phyloP scores from a whole-genome alignment of 2,329 filamentous ascomycete genomes.

The Penicillium sp. region DNA sequence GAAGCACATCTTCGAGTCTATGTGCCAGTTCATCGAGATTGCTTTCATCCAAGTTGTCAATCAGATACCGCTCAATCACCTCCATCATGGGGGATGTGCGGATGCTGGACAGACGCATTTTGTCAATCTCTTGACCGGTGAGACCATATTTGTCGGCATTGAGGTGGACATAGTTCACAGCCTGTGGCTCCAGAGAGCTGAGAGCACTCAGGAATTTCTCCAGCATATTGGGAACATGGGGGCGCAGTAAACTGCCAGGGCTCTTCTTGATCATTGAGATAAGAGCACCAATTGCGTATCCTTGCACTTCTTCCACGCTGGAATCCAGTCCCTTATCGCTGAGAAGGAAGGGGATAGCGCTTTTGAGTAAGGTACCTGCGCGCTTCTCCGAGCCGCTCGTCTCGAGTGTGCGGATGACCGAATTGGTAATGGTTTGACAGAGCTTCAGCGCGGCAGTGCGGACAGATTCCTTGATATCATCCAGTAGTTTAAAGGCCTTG shows the following conservation, averaged over 20 bases:
- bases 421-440: slow-evolving; percentile 79
- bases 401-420: slow-evolving; percentile 81
- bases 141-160: slow-evolving; percentile 81
- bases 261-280: slow-evolving; percentile 88
- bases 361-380: slow-evolving; percentile 75
- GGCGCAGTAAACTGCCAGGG: slow-evolving; percentile 69
- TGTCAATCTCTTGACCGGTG: slow-evolving; percentile 86
- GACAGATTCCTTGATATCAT: slow-evolving; percentile 94
- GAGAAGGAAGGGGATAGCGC: slow-evolving; percentile 86
- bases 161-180: slow-evolving; percentile 88
- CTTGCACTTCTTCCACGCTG: slow-evolving; percentile 80
- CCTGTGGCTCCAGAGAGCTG: slow-evolving; percentile 84
- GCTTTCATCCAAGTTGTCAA: slow-evolving; percentile 76
- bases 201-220: slow-evolving; percentile 77
- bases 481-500: slow-evolving; percentile 82
- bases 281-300: slow-evolving; percentile 78
- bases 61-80: slow-evolving; percentile 76
- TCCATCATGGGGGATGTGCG: slow-evolving; percentile 87
- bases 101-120: slow-evolving; percentile 76
- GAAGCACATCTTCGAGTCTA: slow-evolving; percentile 74
- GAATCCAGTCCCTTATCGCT: slow-evolving; percentile 88
- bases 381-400: slow-evolving; percentile 66
- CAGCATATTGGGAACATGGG: slow-evolving; percentile 78
- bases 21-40: slow-evolving; percentile 75
- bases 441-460: slow-evolving; percentile 76